phyloP scores from a whole-genome alignment of 345 rosid genomes.

The Murraya koenigii region DNA sequence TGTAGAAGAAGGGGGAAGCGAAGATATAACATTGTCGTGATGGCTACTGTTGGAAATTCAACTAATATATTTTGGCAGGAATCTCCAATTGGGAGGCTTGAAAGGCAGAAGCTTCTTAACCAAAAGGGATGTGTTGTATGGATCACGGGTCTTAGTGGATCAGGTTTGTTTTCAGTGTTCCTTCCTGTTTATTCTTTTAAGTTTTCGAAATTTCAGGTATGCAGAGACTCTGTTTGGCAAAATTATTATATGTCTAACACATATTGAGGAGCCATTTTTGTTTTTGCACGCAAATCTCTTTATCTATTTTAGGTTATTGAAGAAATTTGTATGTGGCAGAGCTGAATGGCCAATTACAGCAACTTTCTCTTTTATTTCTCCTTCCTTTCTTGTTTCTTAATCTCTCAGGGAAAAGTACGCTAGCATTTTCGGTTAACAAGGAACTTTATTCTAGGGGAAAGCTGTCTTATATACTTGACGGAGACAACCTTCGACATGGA shows the following conservation, averaged over 20 bases:
- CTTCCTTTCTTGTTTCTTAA: not conserved
- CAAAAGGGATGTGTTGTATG: constrained; percentile 92
- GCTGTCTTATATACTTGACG: constrained; percentile 81
- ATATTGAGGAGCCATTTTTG: too few species aligned
- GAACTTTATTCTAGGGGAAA: constrained; percentile 64
- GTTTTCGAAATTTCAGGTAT: not conserved
- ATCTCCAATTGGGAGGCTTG: constrained; percentile 68
- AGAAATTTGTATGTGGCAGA: not conserved
- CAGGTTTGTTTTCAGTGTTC: constrained; percentile 48
- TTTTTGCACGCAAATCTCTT: not conserved
- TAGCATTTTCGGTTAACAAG: constrained; percentile 78
- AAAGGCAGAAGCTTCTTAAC: constrained; percentile 73
- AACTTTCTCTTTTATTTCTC: not conserved
- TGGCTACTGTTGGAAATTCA: constrained; percentile 67
- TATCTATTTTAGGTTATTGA: not conserved
- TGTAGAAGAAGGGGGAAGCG: constrained; percentile 12
- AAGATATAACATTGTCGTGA: constrained; percentile 23
- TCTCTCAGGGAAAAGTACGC: constrained; percentile 81
- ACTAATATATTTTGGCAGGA: constrained; percentile 94
- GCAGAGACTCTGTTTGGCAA: not conserved
- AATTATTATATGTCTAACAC: not conserved
- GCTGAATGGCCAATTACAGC: not conserved
- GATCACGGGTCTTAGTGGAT: constrained; percentile 97
- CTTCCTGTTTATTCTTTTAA: not conserved
- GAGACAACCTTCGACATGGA: constrained; percentile 91